Conservation (phyloP, 2,329 filamentous ascomycete species). For the Pseudogymnoascus sp. region DNA sequence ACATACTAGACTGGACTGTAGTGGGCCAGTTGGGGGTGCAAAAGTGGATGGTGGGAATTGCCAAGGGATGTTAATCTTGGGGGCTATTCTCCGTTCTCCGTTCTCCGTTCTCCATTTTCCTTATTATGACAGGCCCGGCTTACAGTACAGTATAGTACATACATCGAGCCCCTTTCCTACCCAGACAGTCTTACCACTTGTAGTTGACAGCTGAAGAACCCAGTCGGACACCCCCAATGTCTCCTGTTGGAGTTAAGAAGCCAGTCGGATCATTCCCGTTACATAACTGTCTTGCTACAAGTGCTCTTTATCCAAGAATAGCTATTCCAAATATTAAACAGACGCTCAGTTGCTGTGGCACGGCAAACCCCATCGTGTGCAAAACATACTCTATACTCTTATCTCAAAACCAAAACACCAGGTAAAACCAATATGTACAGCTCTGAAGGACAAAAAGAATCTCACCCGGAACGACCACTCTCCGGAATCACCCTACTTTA, state of each 20-base stretch:
- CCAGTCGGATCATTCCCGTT: neutral
- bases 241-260: neutral
- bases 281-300: neutral
- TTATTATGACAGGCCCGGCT: neutral
- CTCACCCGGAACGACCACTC: neutral
- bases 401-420: neutral
- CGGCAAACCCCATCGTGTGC: neutral
- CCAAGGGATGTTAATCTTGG: neutral
- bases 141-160: neutral
- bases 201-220: neutral
- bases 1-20: neutral
- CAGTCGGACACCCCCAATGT: neutral
- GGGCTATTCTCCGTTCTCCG: neutral
- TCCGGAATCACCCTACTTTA: neutral
- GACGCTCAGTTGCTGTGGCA: neutral
- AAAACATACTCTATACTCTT: conserved; percentile 2
- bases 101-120: neutral
- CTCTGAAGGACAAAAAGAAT: neutral
- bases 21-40: neutral
- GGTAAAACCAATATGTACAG: neutral
- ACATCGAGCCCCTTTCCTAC: neutral
- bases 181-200: neutral
- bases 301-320: neutral
- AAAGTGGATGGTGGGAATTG: neutral
- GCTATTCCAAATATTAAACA: neutral